These are phyloP conservation scores for Lactifluus pinguis DNA, from an alignment of 768 basidiomycete genomes.

Conservation along the genomic window DNA sequence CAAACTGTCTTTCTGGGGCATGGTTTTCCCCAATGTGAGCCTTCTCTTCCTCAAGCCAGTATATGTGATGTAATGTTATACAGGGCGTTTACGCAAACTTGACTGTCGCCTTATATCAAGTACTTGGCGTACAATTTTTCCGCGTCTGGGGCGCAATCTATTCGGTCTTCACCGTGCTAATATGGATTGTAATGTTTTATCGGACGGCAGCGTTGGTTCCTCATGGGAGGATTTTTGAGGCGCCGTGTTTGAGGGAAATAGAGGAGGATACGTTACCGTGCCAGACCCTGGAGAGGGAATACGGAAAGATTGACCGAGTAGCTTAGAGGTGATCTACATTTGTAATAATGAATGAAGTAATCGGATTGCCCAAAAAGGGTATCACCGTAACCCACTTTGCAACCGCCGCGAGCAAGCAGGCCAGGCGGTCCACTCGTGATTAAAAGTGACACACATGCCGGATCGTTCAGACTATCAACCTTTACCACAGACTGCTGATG, in stretches of 20 bases:
- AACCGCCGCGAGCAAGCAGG: no score
- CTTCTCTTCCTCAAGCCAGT: background rate
- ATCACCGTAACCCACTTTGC: background rate
- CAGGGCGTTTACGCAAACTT: slow-evolving; percentile 62
- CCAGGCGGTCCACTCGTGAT: background rate
- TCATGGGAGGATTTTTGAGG: slow-evolving; percentile 35
- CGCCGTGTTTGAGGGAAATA: slow-evolving; percentile 32
- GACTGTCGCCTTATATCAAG: slow-evolving; percentile 42
- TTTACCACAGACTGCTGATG: slow-evolving; percentile 33
- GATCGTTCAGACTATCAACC: slow-evolving; percentile 39
- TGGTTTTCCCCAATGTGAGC: slow-evolving; percentile 63
- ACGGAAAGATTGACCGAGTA: background rate
- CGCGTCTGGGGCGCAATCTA: slow-evolving; percentile 51
- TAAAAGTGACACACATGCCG: slow-evolving; percentile 34
- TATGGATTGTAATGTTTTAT: slow-evolving; percentile 43
- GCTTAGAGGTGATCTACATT: background rate
- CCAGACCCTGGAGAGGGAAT: background rate
- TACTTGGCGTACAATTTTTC: slow-evolving; percentile 47
- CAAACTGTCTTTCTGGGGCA: slow-evolving; percentile 52
- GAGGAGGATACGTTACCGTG: background rate
- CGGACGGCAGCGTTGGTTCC: slow-evolving; percentile 33
- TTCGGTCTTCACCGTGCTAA: slow-evolving; percentile 37
- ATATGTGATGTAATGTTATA: background rate
- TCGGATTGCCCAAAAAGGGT: background rate
- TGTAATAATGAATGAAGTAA: background rate